Conservation (phyloP, 441 rosid species). For the Populus hybrid region DNA sequence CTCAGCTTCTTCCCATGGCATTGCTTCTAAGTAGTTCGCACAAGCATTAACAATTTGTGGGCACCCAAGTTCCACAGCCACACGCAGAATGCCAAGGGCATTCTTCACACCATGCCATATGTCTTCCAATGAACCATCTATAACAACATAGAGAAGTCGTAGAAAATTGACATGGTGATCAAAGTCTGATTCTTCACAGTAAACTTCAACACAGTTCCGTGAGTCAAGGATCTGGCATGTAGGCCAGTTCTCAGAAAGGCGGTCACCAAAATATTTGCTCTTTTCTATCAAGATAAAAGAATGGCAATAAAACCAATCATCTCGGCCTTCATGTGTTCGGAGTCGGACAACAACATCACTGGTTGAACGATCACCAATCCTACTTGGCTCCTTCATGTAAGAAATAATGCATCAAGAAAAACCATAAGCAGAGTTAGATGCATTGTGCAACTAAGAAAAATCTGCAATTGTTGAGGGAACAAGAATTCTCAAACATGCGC, state of each 20-base stretch:
- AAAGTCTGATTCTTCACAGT: slow-evolving; percentile 72
- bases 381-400: slow-evolving; percentile 41
- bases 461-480: background rate
- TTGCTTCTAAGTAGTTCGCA: slow-evolving; percentile 85
- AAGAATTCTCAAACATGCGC: background rate
- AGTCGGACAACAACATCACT: slow-evolving; percentile 89
- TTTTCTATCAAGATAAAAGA: slow-evolving; percentile 60
- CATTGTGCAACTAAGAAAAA: background rate
- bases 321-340: slow-evolving; percentile 76
- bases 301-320: slow-evolving; percentile 89
- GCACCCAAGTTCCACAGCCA: slow-evolving; percentile 67
- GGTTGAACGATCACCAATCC: slow-evolving; percentile 73
- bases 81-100: slow-evolving; percentile 73
- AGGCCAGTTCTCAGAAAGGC: slow-evolving; percentile 92
- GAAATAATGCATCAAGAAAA: slow-evolving; percentile 29
- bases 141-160: slow-evolving; percentile 60
- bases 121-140: slow-evolving; percentile 50
- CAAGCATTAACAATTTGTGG: slow-evolving; percentile 60
- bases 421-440: background rate
- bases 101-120: slow-evolving; percentile 72
- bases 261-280: slow-evolving; percentile 81
- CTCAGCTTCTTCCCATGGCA: slow-evolving; percentile 96
- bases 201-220: slow-evolving; percentile 79
- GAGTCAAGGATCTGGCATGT: slow-evolving; percentile 93
- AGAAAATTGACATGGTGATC: slow-evolving; percentile 74